These are phyloP conservation scores for Tricholoma sp. DNA, from an alignment of 768 basidiomycete genomes.

Conservation along the genomic window DNA sequence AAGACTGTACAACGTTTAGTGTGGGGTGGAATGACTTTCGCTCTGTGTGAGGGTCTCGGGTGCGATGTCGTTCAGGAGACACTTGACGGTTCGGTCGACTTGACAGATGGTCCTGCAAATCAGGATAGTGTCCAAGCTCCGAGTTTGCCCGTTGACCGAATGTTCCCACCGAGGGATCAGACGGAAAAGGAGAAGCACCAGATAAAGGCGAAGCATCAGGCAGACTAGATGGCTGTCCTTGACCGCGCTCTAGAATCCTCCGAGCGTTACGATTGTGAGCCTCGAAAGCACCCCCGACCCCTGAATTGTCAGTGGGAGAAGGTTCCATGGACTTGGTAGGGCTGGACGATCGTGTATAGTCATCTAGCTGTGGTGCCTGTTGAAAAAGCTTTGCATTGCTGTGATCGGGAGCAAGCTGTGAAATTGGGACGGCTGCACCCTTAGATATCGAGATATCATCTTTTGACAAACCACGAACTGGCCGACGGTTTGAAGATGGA, in stretches of 20 bases:
- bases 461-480: constrained; percentile 44
- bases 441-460: constrained; percentile 54
- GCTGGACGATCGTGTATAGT: constrained; percentile 41
- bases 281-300: constrained; percentile 25
- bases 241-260: constrained; percentile 36
- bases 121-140: constrained; percentile 77
- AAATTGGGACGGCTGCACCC: constrained; percentile 48
- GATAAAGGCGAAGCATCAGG: constrained; percentile 61
- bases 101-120: constrained; percentile 38
- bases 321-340: constrained; percentile 51
- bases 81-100: constrained; percentile 36
- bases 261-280: constrained; percentile 31
- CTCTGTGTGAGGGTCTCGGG: constrained; percentile 43
- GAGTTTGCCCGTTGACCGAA: constrained; percentile 64
- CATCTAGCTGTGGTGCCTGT: constrained; percentile 27
- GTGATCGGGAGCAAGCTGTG: constrained; percentile 50
- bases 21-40: constrained; percentile 66
- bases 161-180: constrained; percentile 22
- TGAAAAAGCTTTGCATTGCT: constrained; percentile 59
- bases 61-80: constrained; percentile 52
- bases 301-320: constrained; percentile 39
- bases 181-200: constrained; percentile 41
- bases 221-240: constrained; percentile 45
- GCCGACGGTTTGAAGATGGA: constrained; percentile 23
- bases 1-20: constrained; percentile 41